These are phyloP conservation scores for Vanderwaltozyma verrucispora DNA, from an alignment of 805 yeast species.

Conservation along the genomic window DNA sequence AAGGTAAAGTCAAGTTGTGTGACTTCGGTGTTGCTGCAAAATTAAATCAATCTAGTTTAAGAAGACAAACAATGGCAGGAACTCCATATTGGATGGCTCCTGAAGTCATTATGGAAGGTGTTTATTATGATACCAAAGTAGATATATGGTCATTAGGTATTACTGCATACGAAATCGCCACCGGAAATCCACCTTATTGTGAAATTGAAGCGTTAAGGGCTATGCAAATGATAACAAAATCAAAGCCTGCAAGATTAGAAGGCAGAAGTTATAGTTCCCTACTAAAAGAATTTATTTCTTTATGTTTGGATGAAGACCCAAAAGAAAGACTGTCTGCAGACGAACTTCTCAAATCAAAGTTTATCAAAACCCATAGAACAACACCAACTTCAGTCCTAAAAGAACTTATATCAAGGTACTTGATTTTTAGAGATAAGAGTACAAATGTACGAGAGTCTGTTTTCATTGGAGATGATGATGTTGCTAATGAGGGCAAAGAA, in stretches of 20 bases:
- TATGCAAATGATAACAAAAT: conserved; percentile 84
- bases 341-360: conserved; percentile 56
- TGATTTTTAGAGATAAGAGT: conserved; percentile 64
- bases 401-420: conserved; percentile 65
- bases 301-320: conserved; percentile 90
- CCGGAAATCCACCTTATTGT: conserved; percentile 96
- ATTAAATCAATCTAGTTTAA: conserved; percentile 58
- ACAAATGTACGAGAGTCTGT: conserved; percentile 42
- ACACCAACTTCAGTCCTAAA: conserved; percentile 50
- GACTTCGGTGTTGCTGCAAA: conserved; percentile 99
- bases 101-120: conserved; percentile 89
- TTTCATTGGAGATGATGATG: conserved; percentile 32
- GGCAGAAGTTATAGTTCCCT: conserved; percentile 71
- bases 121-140: conserved; percentile 78
- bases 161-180: conserved; percentile 86
- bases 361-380: conserved; percentile 53
- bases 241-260: conserved; percentile 90
- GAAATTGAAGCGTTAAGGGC: conserved; percentile 93
- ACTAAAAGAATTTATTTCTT: conserved; percentile 80
- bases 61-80: conserved; percentile 92
- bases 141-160: conserved; percentile 98
- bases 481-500: conserved; percentile 18
- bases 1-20: conserved; percentile 84
- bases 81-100: conserved; percentile 99
- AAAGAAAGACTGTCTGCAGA: conserved; percentile 82